Percentiles rank a stretch among this genome's conserved stretches.
These are phyloP conservation scores for Cylindrotheca closterium DNA, from an alignment of 108 stramenopile species.

Conservation along the genomic window DNA sequence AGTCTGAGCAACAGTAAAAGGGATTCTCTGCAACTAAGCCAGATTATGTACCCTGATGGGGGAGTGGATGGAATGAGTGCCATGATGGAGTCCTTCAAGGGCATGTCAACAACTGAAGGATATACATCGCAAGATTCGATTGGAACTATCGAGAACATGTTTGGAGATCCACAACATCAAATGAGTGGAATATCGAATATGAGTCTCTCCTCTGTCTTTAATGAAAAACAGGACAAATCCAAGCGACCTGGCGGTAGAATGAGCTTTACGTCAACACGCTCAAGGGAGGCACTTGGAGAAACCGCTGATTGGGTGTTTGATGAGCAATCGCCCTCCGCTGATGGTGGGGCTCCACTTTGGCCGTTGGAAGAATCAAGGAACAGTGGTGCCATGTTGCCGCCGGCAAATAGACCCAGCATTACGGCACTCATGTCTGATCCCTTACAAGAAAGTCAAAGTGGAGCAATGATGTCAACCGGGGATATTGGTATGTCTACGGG, in stretches of 20 bases:
- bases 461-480: neutral
- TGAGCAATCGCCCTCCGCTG: neutral
- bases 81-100: conserved; percentile 34
- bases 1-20: conserved; percentile 5
- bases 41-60: conserved; percentile 18
- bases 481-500: neutral
- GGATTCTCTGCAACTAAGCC: conserved; percentile 29
- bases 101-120: conserved; percentile 21
- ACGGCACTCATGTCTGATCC: neutral
- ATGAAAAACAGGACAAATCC: neutral
- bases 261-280: no score
- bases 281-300: neutral
- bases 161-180: neutral
- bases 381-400: neutral
- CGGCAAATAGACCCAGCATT: neutral
- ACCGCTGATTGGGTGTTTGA: neutral
- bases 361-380: neutral
- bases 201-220: conserved; percentile 6
- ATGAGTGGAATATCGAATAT: conserved; percentile 34
- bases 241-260: neutral
- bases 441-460: neutral
- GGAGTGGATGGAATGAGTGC: neutral
- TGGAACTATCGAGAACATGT: conserved; percentile 28
- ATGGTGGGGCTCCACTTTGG: neutral
- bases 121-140: conserved; percentile 26